A percentile compares a stretch with the other conserved stretches of the same genome.
Evolutionary conservation across 148 eudicot species (phyloP).

Genomic region (Pouteria glomerata): DNA sequence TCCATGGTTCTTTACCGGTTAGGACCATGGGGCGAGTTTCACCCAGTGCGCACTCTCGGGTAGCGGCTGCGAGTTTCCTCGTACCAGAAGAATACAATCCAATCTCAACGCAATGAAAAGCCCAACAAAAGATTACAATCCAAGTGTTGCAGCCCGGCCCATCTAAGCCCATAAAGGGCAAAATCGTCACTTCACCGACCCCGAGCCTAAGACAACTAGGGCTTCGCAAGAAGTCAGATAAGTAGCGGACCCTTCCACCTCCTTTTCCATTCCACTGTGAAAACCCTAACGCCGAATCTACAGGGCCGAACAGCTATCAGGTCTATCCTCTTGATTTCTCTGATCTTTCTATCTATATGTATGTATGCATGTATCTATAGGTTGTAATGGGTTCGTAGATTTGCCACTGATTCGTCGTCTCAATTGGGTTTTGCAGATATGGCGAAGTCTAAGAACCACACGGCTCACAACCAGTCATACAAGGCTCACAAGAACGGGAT

Average conservation of each 20-base stretch:
- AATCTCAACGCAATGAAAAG: too few species aligned
- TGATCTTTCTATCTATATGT: background rate
- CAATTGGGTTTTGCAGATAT: slow-evolving; percentile 18
- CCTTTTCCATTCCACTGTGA: background rate
- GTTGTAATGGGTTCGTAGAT: background rate
- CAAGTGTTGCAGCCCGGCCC: too few species aligned
- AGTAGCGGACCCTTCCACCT: background rate
- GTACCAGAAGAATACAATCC: too few species aligned
- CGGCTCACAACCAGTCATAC: slow-evolving; percentile 79
- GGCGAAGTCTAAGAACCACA: slow-evolving; percentile 95
- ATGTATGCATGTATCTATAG: background rate
- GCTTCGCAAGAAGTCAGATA: background rate
- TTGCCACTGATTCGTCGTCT: background rate
- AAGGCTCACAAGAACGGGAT: slow-evolving; percentile 84
- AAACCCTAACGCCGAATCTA: slow-evolving; percentile 1
- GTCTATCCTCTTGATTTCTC: background rate
- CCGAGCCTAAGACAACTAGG: background rate
- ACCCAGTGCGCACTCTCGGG: too few species aligned
- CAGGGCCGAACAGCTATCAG: background rate
- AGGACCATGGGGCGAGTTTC: too few species aligned
- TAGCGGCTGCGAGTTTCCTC: too few species aligned
- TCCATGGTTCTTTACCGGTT: too few species aligned
- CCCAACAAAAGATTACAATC: too few species aligned
- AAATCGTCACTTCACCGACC: background rate
- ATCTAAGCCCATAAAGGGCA: background rate